These are phyloP conservation scores for Arabidopsis lyrata DNA, from an alignment of 441 rosid species.

Conservation along the genomic window DNA sequence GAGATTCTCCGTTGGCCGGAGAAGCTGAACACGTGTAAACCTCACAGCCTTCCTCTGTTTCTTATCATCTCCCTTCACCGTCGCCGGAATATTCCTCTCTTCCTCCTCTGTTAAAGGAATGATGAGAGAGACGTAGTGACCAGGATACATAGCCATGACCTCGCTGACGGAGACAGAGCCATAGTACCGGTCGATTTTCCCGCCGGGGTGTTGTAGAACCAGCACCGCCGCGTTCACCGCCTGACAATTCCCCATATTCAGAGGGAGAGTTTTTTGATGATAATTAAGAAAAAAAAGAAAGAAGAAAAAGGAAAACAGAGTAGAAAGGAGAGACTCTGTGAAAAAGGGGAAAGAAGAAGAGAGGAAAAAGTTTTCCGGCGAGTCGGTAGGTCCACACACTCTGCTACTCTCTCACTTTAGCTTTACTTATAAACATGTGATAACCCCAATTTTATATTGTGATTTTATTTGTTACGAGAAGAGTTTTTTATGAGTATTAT, in stretches of 20 bases:
- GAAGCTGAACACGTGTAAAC: conserved; percentile 89
- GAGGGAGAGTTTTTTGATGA: neutral
- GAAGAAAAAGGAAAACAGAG: conserved; percentile 19
- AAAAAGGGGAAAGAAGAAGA: neutral
- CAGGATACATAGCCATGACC: conserved; percentile 82
- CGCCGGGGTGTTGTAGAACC: conserved; percentile 84
- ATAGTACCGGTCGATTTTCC: conserved; percentile 77
- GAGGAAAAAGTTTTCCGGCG: conserved; percentile 30
- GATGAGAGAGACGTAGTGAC: conserved; percentile 88
- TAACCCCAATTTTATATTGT: conserved; percentile 10
- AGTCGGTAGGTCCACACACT: conserved; percentile 33
- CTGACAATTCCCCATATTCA: conserved; percentile 90
- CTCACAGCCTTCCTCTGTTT: conserved; percentile 53
- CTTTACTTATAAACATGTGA: conserved; percentile 39
- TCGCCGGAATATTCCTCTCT: conserved; percentile 37
- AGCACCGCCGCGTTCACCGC: conserved; percentile 87
- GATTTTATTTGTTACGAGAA: neutral
- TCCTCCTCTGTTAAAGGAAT: conserved; percentile 68
- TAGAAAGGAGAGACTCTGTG: conserved; percentile 17
- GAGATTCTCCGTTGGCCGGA: conserved; percentile 81
- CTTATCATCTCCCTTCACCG: conserved; percentile 21
- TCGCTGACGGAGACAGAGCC: conserved; percentile 69
- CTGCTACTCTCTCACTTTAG: conserved; percentile 26
- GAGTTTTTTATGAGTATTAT: neutral
- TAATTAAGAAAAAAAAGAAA: neutral